These are phyloP conservation scores for Diatrype stigma DNA, from an alignment of 2,329 filamentous ascomycete species.

Conservation along the genomic window DNA sequence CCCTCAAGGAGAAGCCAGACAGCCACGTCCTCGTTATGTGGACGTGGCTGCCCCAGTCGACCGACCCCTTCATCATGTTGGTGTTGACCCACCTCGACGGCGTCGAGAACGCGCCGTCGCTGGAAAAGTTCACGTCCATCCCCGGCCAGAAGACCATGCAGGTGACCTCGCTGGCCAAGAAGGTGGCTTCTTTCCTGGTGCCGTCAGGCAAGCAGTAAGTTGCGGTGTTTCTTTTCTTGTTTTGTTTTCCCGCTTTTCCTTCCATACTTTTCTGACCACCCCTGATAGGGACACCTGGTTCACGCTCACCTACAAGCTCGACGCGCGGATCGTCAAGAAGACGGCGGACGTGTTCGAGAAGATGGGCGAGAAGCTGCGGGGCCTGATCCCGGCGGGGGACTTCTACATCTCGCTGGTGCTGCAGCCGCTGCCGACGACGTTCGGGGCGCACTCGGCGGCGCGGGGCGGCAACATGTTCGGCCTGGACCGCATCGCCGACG, in stretches of 20 bases:
- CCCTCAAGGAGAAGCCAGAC: conserved; percentile 6
- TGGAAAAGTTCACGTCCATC: conserved; percentile 11
- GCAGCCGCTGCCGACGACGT: conserved; percentile 11
- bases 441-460: conserved; percentile 4
- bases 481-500: conserved; percentile 4
- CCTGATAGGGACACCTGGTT: conserved; percentile 12
- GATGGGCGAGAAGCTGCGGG: conserved; percentile 9
- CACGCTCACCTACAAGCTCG: conserved; percentile 15
- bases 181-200: conserved; percentile 8
- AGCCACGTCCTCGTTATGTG: conserved; percentile 9
- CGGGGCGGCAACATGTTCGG: conserved; percentile 14
- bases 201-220: conserved; percentile 12
- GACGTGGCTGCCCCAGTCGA: conserved; percentile 1
- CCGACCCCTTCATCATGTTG: conserved; percentile 10
- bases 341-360: conserved; percentile 4
- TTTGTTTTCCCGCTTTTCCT: not conserved
- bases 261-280: not conserved
- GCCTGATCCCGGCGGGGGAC: conserved; percentile 6
- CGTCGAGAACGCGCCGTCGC: conserved; percentile 7
- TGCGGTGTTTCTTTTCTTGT: not conserved
- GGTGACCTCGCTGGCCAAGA: conserved; percentile 7
- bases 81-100: conserved; percentile 10
- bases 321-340: conserved; percentile 11
- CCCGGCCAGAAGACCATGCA: conserved; percentile 9
- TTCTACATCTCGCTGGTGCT: conserved; percentile 9